These are phyloP conservation scores for Euptelea pleiosperma DNA, from an alignment of 164 flowering plant species.

Conservation along the genomic window DNA sequence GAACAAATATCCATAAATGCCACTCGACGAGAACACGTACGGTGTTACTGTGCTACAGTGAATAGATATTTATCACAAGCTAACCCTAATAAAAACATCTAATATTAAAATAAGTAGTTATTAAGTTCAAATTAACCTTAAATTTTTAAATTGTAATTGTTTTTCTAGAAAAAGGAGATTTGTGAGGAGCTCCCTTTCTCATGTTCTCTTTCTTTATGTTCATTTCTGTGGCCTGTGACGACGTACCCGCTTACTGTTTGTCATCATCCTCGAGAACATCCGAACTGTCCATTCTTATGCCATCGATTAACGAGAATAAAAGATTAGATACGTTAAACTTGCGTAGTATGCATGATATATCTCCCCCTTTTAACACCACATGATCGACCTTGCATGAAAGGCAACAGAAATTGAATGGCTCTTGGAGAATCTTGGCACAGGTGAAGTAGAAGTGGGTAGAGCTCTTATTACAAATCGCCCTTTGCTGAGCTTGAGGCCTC, in stretches of 20 bases:
- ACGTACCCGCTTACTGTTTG: constrained; percentile 30
- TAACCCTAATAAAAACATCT: constrained; percentile 8
- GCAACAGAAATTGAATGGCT: constrained; percentile 77
- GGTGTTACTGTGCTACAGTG: not conserved
- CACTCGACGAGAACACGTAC: no score
- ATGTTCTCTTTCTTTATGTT: constrained; percentile 37
- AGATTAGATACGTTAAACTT: constrained; percentile 53
- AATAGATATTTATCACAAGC: not conserved
- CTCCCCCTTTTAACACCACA: constrained; percentile 54
- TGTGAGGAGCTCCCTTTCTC: constrained; percentile 86
- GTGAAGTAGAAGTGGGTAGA: constrained; percentile 65
- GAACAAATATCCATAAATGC: not conserved
- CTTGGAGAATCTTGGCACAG: constrained; percentile 84
- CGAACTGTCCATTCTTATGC: constrained; percentile 40
- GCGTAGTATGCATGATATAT: constrained; percentile 50
- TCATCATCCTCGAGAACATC: constrained; percentile 41
- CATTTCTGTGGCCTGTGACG: constrained; percentile 18
- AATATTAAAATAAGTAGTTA: constrained; percentile 1
- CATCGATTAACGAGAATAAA: constrained; percentile 54
- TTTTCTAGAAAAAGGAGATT: constrained; percentile 83
- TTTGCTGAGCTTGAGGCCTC: constrained; percentile 70
- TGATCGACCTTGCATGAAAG: constrained; percentile 95
- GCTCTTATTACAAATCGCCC: constrained; percentile 60
- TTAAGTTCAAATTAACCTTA: not conserved
- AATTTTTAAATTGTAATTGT: not conserved